A percentile compares a stretch with the other conserved stretches of the same genome.
These are phyloP conservation scores for Kwoniella sp. DNA, from an alignment of 768 basidiomycete genomes.

Conservation along the genomic window DNA sequence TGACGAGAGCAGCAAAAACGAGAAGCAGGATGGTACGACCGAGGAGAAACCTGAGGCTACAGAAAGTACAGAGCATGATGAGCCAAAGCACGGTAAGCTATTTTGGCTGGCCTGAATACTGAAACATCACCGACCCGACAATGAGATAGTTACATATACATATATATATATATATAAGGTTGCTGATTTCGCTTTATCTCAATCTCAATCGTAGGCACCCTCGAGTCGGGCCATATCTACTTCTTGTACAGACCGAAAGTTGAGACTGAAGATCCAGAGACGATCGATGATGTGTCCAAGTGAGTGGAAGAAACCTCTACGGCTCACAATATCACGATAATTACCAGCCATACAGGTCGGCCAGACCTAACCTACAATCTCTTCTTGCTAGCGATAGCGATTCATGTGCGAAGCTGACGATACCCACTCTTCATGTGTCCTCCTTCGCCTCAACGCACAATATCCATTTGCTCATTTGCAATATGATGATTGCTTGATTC, in stretches of 20 bases:
- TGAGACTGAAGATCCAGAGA: constrained; percentile 40
- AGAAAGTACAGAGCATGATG: constrained; percentile 17
- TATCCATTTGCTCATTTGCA: too few relatives aligned
- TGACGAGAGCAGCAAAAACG: constrained; percentile 11
- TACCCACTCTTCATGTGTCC: too few relatives aligned
- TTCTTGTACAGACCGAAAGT: constrained; percentile 53
- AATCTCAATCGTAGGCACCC: constrained; percentile 48
- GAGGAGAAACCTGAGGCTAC: background rate
- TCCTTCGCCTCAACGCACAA: too few relatives aligned
- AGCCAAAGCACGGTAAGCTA: constrained; percentile 46
- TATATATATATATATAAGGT: too few relatives aligned
- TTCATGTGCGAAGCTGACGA: too few relatives aligned
- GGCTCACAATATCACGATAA: too few relatives aligned
- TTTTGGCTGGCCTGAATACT: background rate
- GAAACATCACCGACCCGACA: background rate
- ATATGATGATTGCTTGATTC: too few relatives aligned
- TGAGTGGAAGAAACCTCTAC: constrained; percentile 30
- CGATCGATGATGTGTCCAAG: constrained; percentile 51
- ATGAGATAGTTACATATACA: too few relatives aligned
- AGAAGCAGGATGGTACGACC: constrained; percentile 6
- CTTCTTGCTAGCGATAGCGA: too few relatives aligned
- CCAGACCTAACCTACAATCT: too few relatives aligned
- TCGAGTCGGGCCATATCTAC: constrained; percentile 51
- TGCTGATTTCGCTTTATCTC: too few relatives aligned
- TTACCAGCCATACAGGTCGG: too few relatives aligned